Conservation (phyloP, 345 rosid genomes). For the Murraya paniculata region DNA sequence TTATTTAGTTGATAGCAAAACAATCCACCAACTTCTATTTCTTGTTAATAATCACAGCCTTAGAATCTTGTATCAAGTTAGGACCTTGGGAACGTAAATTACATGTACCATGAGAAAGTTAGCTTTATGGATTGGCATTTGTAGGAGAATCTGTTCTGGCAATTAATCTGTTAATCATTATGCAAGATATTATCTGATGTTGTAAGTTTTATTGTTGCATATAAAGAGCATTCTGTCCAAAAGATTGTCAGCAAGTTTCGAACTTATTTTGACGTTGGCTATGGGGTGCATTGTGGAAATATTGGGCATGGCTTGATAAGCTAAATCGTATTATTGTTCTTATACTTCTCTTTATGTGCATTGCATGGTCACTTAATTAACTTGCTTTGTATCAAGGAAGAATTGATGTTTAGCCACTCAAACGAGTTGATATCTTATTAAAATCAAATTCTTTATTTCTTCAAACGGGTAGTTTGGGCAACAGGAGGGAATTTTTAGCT, state of each 20-base stretch:
- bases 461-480: background rate
- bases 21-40: background rate
- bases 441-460: background rate
- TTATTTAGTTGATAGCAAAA: background rate
- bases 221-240: background rate
- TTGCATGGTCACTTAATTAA: background rate
- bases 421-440: background rate
- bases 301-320: background rate
- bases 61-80: background rate
- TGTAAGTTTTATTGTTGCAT: background rate
- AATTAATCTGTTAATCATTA: background rate
- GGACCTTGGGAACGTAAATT: background rate
- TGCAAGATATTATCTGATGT: background rate
- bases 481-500: background rate
- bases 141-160: background rate
- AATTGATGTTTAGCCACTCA: background rate
- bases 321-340: background rate
- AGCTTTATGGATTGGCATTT: background rate
- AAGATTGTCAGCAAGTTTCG: background rate
- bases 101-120: background rate
- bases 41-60: background rate
- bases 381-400: background rate
- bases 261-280: background rate
- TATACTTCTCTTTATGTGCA: background rate
- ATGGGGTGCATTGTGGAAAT: background rate